Conservation (phyloP, 345 rosid species). For the Carallia brachiata region DNA sequence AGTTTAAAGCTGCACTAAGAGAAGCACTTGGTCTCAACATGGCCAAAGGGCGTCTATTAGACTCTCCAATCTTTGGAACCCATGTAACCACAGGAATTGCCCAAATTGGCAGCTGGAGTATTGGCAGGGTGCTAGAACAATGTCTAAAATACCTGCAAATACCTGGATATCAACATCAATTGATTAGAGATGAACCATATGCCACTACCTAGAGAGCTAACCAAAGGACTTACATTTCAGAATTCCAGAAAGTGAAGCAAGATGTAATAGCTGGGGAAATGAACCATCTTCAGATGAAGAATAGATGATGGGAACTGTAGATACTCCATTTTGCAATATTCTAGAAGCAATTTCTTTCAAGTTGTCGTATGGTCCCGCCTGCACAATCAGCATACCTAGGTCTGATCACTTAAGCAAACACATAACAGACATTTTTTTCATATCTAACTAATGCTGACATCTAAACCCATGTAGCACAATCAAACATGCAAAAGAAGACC, state of each 20-base stretch:
- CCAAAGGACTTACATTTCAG: constrained; percentile 26
- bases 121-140: constrained; percentile 26
- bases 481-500: not conserved
- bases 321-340: constrained; percentile 31
- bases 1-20: constrained; percentile 32
- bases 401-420: not conserved
- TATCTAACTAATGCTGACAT: not conserved
- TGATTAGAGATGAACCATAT: constrained; percentile 3
- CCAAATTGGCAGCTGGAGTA: constrained; percentile 30
- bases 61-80: constrained; percentile 35
- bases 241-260: constrained; percentile 34
- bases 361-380: constrained; percentile 33
- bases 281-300: constrained; percentile 33
- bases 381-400: constrained; percentile 8
- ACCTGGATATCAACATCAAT: constrained; percentile 27
- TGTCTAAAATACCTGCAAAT: constrained; percentile 34
- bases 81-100: constrained; percentile 32
- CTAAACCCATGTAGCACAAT: not conserved
- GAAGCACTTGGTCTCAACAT: constrained; percentile 35
- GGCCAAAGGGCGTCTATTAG: constrained; percentile 24
- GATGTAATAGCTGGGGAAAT: constrained; percentile 33
- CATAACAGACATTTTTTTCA: too few relatives aligned
- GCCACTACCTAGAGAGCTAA: constrained; percentile 6
- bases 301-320: constrained; percentile 29
- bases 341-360: constrained; percentile 32